Evolutionary conservation across 768 basidiomycete genomes (phyloP), one percentile per base, ranked within the genome.

Genomic region (Tremella yokohamensis): DNA sequence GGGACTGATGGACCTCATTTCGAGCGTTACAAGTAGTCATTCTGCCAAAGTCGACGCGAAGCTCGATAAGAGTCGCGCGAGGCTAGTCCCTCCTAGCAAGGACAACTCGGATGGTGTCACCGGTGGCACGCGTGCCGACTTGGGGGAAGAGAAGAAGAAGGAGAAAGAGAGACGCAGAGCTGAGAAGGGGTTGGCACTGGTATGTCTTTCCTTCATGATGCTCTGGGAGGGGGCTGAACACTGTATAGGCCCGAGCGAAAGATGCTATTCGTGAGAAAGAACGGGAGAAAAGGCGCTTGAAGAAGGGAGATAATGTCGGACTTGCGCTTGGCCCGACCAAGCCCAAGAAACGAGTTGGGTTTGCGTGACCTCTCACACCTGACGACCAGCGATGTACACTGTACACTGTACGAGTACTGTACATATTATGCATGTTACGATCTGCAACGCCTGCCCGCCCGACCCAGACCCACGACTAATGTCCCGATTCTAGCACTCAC

Each of bases 281-380:
- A 16, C n/a, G 22, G 7, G 42, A 45, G 42, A 45, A 45, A 16
- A 45, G 15, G 22, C 42, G 42, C 22, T 8, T 45, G 42, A 45
- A 45, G 42, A 45, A 45, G 22, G 42, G 22, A 22, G n/a, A 40
- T 11, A n/a, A n/a, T n/a, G 29, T 34, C 29, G 6, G 29, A 11
- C 29, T 4, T 6, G 29, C 29, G 29, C 29, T n/a, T 34, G 29
- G 6, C 11, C 42, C 15, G 42, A 4, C 4, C n/a, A 45, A n/a
- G 22, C n/a, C n/a, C 22, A 45, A 45, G 15, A 45, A 45, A 45
- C 42, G 42, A 45, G 42, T 45, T 4, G 42, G 42, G n/a, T 45
- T 45, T 15, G 42, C 42, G 42, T 45, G 8, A 45, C 22, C 8
- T 8, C 6, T 45, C 15, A 18, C 22, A 8, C 4, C 22, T 15